phyloP scores from a whole-genome alignment of 306 rosid genomes.

The Glycine soja region DNA sequence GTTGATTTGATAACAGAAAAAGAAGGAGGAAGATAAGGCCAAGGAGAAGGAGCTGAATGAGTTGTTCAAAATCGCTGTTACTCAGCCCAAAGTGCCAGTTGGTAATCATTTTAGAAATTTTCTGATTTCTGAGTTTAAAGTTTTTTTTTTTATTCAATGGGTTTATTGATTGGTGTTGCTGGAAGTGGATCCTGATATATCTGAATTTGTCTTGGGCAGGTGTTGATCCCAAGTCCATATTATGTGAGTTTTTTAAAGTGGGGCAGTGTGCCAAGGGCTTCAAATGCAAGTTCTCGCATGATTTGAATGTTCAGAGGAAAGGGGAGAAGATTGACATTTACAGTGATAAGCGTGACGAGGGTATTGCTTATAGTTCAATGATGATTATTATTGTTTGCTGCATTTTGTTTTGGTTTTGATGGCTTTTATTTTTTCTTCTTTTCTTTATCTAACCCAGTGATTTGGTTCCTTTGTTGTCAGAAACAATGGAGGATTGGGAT shows the following conservation, averaged over 20 bases:
- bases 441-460: background rate
- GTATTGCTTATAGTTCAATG: conserved; percentile 48
- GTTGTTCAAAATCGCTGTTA: conserved; percentile 88
- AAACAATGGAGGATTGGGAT: conserved; percentile 99
- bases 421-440: background rate
- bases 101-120: conserved; percentile 60
- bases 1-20: conserved; percentile 54
- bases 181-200: background rate
- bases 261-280: conserved; percentile 96
- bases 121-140: background rate
- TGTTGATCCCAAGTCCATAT: conserved; percentile 96
- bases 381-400: background rate
- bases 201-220: conserved; percentile 61
- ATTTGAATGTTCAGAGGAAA: conserved; percentile 96
- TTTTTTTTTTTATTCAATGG: background rate
- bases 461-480: conserved; percentile 48
- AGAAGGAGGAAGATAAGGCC: conserved; percentile 96
- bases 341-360: conserved; percentile 87
- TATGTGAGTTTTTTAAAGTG: conserved; percentile 88
- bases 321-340: conserved; percentile 97
- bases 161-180: conserved; percentile 8
- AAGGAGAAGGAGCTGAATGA: conserved; percentile 95
- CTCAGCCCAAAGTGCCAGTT: conserved; percentile 90
- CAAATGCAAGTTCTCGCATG: conserved; percentile 98
- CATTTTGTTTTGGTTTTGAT: conserved; percentile 22